Base-by-base conservation (phyloP, 2,329 filamentous ascomycete genomes). In the Fusarium paranaense region DNA sequence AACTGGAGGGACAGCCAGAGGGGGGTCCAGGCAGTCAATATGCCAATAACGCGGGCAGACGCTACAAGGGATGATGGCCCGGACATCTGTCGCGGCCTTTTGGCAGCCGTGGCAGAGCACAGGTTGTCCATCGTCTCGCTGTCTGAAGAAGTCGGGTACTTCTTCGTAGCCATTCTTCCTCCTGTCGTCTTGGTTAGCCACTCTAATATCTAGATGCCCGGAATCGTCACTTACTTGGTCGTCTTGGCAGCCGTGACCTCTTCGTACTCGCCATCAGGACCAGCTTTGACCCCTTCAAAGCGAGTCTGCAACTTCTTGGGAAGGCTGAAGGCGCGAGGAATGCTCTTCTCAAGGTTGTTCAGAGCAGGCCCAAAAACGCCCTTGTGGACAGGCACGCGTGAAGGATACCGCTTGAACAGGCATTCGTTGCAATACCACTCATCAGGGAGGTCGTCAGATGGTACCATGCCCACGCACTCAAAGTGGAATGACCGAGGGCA, bases 401-500 rank as follows among this genome's bases (percentile, higher is more conserved):
- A 85, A 59, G 85, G 87, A 74, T 85, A 86, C 64, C 86, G 85
- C 64, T 82, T 84, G 68, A 87, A 86, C 63, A 88, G 83, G 81
- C 93, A 95, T 73, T 90, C 88, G 78, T 94, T 93, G 84, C 96
- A 98, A 82, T 89, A 97, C 94, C 95, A 98, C 78, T 95, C 93
- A 67, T 94, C 91, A 13, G 92, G 91, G 67, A 92, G 86, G 63
- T 88, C 86, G 59, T 90, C 88, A 64, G 91, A 88, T 75, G 95
- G 86, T 42, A 94, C 93, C 71, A 96, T 95, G 82, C 97, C 93
- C 75, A 97, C 90, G 82, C 97, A 98, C 69, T 90, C 88, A 81
- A 97, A 95, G 83, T 98, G 97, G 83, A 97, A 98, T 7, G 95
- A 94, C 75, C 94, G 91, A 70, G 92, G 90, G 84, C 97, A 99